Percentiles rank a stretch among this genome's conserved stretches.
phyloP scores from a whole-genome alignment of 805 yeast species.

The Clavispora fructus region DNA sequence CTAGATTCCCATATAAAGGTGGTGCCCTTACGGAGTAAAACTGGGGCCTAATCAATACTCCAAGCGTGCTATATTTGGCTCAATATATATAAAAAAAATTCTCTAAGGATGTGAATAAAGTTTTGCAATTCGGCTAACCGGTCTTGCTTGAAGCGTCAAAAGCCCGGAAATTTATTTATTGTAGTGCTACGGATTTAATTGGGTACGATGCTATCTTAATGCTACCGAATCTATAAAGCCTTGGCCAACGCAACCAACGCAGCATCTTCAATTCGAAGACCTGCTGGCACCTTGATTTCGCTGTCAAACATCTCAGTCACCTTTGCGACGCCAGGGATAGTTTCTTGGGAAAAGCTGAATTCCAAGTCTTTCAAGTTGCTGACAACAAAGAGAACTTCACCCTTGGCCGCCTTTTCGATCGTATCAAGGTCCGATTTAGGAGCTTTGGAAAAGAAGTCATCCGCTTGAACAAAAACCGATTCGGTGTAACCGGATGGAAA shows the following conservation, averaged over 20 bases:
- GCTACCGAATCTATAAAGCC: background rate
- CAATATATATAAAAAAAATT: too few relatives aligned
- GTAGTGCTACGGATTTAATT: background rate
- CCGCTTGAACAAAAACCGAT: constrained; percentile 61
- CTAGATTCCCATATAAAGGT: background rate
- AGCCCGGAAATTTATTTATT: background rate
- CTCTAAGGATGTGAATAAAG: too few relatives aligned
- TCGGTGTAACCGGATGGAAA: constrained; percentile 63
- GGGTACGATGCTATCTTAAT: background rate
- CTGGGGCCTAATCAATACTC: too few relatives aligned
- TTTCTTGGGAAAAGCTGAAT: constrained; percentile 48
- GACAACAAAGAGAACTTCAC: constrained; percentile 48
- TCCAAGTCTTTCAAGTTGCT: constrained; percentile 60
- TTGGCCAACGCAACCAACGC: constrained; percentile 52
- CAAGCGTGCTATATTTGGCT: too few relatives aligned
- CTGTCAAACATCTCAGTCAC: constrained; percentile 71
- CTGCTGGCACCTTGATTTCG: constrained; percentile 45
- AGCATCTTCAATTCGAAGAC: constrained; percentile 68
- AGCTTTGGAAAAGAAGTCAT: constrained; percentile 49
- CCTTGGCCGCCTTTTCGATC: constrained; percentile 7
- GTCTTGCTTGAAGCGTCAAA: too few relatives aligned
- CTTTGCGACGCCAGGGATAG: constrained; percentile 47
- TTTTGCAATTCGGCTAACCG: too few relatives aligned
- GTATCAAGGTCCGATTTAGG: constrained; percentile 19
- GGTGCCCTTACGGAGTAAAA: too few relatives aligned